Evolutionary conservation across 148 eudicot species (phyloP), one percentile per base, ranked within the genome.

Genomic region (Silene uniflora): DNA sequence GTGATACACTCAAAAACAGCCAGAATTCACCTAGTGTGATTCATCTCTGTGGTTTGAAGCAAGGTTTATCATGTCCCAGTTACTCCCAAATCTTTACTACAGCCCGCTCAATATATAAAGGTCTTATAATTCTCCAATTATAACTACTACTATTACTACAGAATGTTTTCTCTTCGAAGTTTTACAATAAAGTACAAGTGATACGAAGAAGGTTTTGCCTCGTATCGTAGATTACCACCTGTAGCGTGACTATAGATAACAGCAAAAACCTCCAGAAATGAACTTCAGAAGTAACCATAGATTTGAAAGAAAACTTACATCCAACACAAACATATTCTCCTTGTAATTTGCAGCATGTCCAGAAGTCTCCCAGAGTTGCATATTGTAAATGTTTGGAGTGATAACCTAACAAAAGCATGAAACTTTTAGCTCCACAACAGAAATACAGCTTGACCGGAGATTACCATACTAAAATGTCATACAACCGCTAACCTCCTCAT

Each of bases 361-460:
- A 67, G 99, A 96, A 44, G 94, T 89, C 78, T 92, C 97, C 99
- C 99, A 96, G 22, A 96, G 92, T 78, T 92, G 89, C 99, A 96
- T 96, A 75, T 96, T 96, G 80, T 85, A 96, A 75, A 95, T 89
- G 83, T 95, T 95, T 58, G 98, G 98, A 71, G 87, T 86, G 75
- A 91, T 80, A 77, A 96, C 99, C 99, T 95, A 81, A 65, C 29
- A 76, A 56, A 64, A 54, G 67, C 54, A 75, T 22, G 21, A 12
- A 46, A 70, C 61, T 73, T 68, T 70, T n/a, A 81, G 76, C 62
- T 65, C 63, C 52, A 29, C 42, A 11, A 17, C 42, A 12, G 16
- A 52, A 12, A 25, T 4, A 73, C 56, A 63, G 0, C 58, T 22
- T 77, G n/a, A 63, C 6, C 71, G 62, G 4, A 39, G 18, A 69